Evolutionary conservation across 1,284 basidiomycete genomes (phyloP).

Genomic region (Pyrrhoderma noxium): DNA sequence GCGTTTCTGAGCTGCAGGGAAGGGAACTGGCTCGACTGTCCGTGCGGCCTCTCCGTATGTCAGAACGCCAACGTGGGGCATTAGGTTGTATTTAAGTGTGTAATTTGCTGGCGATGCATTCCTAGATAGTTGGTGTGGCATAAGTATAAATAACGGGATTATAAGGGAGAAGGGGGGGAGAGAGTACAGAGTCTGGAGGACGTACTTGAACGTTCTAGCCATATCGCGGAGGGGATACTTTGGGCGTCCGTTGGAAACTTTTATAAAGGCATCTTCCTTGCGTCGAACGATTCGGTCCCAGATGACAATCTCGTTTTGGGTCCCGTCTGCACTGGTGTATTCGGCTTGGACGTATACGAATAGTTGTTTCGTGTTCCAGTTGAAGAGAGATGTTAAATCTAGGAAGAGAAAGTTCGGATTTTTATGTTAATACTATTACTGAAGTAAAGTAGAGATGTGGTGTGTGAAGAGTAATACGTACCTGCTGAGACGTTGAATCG

Average conservation of each 20-base stretch:
- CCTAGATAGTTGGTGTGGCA: slow-evolving; percentile 32
- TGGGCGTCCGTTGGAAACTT: slow-evolving; percentile 55
- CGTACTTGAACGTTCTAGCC: slow-evolving; percentile 72
- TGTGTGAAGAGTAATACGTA: too few relatives aligned
- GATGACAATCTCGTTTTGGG: slow-evolving; percentile 76
- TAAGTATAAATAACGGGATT: slow-evolving; percentile 10
- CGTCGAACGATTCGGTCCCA: slow-evolving; percentile 86
- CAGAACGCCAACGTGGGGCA: slow-evolving; percentile 82
- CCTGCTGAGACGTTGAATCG: slow-evolving; percentile 75
- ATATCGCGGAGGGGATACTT: slow-evolving; percentile 82
- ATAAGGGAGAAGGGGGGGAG: slow-evolving; percentile 7
- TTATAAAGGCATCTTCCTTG: slow-evolving; percentile 68
- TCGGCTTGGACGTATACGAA: slow-evolving; percentile 81
- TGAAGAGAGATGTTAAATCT: slow-evolving; percentile 75
- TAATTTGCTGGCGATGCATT: slow-evolving; percentile 62
- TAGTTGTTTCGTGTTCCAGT: slow-evolving; percentile 94
- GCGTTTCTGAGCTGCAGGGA: slow-evolving; percentile 38
- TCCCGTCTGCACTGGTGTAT: slow-evolving; percentile 67
- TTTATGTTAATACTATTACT: background rate
- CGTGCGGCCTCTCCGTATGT: slow-evolving; percentile 69
- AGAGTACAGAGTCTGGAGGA: slow-evolving; percentile 20
- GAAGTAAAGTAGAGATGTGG: too few relatives aligned
- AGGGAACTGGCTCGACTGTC: slow-evolving; percentile 45
- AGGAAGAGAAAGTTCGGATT: slow-evolving; percentile 22
- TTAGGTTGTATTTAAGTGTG: slow-evolving; percentile 80